phyloP scores from a whole-genome alignment of 306 rosid species.

The Pueraria montana region DNA sequence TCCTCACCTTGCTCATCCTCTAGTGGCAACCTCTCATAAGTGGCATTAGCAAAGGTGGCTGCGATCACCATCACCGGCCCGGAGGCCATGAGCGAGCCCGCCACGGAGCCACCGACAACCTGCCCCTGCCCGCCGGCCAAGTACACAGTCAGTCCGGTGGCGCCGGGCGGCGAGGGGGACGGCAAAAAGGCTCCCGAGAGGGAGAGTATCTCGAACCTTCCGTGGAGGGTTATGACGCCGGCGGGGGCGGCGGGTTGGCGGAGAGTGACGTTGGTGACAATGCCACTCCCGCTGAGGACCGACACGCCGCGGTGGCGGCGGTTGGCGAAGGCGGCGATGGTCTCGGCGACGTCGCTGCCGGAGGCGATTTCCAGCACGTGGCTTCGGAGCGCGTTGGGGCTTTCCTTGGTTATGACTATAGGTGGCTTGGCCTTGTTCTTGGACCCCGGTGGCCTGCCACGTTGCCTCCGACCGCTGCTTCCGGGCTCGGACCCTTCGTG shows the following conservation, averaged over 20 bases:
- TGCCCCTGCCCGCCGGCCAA: slow-evolving; percentile 91
- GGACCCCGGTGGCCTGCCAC: slow-evolving; percentile 90
- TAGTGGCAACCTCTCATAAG: slow-evolving; percentile 75
- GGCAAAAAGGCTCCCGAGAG: slow-evolving; percentile 85
- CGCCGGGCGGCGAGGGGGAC: slow-evolving; percentile 76
- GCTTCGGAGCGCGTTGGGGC: slow-evolving; percentile 83
- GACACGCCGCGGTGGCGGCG: slow-evolving; percentile 85
- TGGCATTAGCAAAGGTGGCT: slow-evolving; percentile 83
- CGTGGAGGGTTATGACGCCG: slow-evolving; percentile 70
- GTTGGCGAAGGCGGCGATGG: slow-evolving; percentile 73
- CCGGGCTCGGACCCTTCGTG: slow-evolving; percentile 64
- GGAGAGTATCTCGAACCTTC: slow-evolving; percentile 86
- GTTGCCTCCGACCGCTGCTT: slow-evolving; percentile 67
- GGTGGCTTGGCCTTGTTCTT: slow-evolving; percentile 87
- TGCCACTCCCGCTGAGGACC: slow-evolving; percentile 84
- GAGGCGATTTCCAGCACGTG: slow-evolving; percentile 80
- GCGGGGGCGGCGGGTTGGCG: slow-evolving; percentile 77
- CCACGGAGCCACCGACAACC: slow-evolving; percentile 87
- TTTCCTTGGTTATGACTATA: slow-evolving; percentile 72
- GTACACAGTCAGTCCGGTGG: slow-evolving; percentile 75
- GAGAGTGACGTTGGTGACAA: slow-evolving; percentile 79
- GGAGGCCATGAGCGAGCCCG: slow-evolving; percentile 75
- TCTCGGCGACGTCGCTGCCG: slow-evolving; percentile 75
- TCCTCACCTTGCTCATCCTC: slow-evolving; percentile 69
- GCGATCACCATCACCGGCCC: slow-evolving; percentile 90